Base-by-base conservation (phyloP, 1,284 basidiomycete species). In the Boletus sp. region DNA sequence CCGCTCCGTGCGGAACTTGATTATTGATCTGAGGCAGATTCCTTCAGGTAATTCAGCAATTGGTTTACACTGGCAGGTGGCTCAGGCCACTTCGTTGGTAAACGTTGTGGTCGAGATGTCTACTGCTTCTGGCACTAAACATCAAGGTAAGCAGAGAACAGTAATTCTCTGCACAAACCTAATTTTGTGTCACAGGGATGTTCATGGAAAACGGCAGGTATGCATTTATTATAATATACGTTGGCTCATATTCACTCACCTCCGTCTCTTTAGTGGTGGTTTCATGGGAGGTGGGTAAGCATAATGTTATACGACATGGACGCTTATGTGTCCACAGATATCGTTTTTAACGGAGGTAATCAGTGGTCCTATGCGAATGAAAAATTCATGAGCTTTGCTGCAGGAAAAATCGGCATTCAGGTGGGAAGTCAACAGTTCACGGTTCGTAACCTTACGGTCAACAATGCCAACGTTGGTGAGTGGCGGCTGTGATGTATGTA, bases 51-150 rank as follows among this genome's bases (percentile, higher is more conserved):
- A 67, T 13, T 57, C 69, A 2, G 84, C 76, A 12, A 83, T 78
- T 22, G 85, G 82, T 23, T 70, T 88, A 30, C 85, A 90, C 53
- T 88, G 86, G 80, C 84, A 89, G 65, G 82, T 89, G 19, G 78
- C 87, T 5, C 88, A 91, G 60, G 78, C 84, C 1, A 91, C 88
- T 0, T 85, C 83, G 1, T 68, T 91, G 37, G 74, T 81, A 45
- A 75, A 78, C 53, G 64, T 76, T 46, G 69, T 74, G 41, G 72
- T 79, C 51, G 66, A 74, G 41, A 74, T 80, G 74, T 71, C 72
- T 6, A 70, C 67, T 30, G 71, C 64, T 25, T 46, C 69, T 12
- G 69, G 68, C 0, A 73, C 67, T 22, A 62, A 67, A 2, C 80
- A 81, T 43, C 70, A 73, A 64, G 78, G 75, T 56, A 62, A 44